Evolutionary conservation across 2,329 filamentous ascomycete genomes (phyloP).

Genomic region (Orbilia brochopaga): DNA sequence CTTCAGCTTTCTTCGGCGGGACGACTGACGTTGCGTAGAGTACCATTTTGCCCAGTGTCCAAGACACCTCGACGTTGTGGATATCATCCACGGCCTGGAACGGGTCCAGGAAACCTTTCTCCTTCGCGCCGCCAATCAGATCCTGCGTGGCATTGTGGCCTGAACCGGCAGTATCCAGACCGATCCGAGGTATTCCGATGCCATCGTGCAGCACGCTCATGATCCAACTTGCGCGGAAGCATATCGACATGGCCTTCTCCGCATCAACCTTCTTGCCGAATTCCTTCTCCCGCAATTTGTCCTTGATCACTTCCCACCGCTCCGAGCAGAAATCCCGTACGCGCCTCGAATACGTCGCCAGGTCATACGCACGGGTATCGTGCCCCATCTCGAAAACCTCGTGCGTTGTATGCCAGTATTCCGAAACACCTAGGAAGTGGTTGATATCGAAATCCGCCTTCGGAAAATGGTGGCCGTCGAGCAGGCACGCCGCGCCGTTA

Average conservation of each 20-base stretch:
- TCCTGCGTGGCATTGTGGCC: constrained; percentile 75
- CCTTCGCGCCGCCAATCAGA: constrained; percentile 70
- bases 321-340: constrained; percentile 84
- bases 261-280: constrained; percentile 77
- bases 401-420: constrained; percentile 99
- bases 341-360: constrained; percentile 82
- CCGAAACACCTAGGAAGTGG: constrained; percentile 95
- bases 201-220: constrained; percentile 96
- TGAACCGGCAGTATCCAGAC: constrained; percentile 70
- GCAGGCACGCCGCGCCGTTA: constrained; percentile 78
- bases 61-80: constrained; percentile 87
- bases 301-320: constrained; percentile 78
- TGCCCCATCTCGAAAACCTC: constrained; percentile 83
- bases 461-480: constrained; percentile 90
- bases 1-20: constrained; percentile 61
- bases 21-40: constrained; percentile 92
- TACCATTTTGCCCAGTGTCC: constrained; percentile 96
- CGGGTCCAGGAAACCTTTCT: constrained; percentile 77
- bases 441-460: constrained; percentile 97
- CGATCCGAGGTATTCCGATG: constrained; percentile 87
- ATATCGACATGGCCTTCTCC: constrained; percentile 81
- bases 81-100: constrained; percentile 96
- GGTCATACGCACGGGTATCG: constrained; percentile 82
- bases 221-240: constrained; percentile 97
- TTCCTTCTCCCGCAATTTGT: constrained; percentile 68